These are phyloP conservation scores for Pythium brassicae DNA, from an alignment of 352 stramenopile species.

Conservation along the genomic window DNA sequence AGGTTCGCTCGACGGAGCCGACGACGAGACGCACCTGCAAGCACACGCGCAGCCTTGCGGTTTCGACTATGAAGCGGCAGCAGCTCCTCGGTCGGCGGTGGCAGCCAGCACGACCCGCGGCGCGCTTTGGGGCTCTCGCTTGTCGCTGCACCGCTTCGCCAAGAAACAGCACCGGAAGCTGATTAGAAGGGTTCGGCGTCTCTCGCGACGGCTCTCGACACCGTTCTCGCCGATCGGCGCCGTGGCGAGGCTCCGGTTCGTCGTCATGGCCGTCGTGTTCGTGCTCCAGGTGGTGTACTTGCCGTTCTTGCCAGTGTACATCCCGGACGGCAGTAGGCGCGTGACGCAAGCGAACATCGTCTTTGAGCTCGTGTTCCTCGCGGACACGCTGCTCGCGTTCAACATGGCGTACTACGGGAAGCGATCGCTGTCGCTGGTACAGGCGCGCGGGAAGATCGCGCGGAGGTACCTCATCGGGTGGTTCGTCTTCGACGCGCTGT, in stretches of 20 bases:
- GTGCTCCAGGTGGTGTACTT: constrained; percentile 7
- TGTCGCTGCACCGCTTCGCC: neutral
- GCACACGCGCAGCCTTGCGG: too few species aligned
- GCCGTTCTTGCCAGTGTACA: constrained; percentile 3
- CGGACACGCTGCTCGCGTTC: constrained; percentile 2
- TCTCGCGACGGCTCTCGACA: neutral
- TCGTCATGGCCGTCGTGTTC: constrained; percentile 5
- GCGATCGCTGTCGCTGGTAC: constrained; percentile 2
- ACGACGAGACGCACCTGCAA: too few species aligned
- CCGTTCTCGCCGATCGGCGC: constrained; percentile 1
- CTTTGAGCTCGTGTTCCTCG: constrained; percentile 6
- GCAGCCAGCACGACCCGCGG: neutral
- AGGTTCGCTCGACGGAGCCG: too few species aligned
- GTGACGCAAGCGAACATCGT: constrained; percentile 6
- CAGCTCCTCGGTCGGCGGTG: neutral
- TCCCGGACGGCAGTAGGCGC: neutral
- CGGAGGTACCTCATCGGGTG: constrained; percentile 5
- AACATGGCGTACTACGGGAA: constrained; percentile 9
- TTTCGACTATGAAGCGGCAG: neutral
- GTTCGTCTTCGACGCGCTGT: constrained; percentile 6
- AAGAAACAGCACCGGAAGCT: neutral
- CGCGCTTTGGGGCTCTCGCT: neutral
- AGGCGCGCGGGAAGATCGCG: constrained; percentile 2
- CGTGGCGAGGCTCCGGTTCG: neutral
- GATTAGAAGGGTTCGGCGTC: neutral